Conservation (phyloP, 306 rosid species). For the Arachis hypogaea region DNA sequence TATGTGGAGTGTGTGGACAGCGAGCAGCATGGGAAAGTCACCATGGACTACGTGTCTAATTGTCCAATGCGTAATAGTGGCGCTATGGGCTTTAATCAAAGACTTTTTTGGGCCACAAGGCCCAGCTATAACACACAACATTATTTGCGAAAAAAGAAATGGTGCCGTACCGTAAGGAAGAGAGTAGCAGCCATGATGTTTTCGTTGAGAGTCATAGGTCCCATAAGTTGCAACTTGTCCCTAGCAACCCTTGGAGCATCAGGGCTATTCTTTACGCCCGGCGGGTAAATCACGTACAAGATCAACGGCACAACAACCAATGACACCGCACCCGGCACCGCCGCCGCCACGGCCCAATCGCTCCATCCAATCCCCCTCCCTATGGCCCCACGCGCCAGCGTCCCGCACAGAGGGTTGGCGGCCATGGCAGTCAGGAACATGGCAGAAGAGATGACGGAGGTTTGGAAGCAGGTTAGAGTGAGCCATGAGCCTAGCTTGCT, state of each 20-base stretch:
- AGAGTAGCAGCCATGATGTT: constrained; percentile 85
- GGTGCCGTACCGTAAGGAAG: too few relatives aligned
- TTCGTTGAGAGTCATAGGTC: constrained; percentile 78
- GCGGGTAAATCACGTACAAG: constrained; percentile 80
- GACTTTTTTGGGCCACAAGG: too few relatives aligned
- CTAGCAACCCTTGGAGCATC: constrained; percentile 91
- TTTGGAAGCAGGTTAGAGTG: constrained; percentile 95
- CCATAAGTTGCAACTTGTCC: constrained; percentile 88
- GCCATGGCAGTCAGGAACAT: constrained; percentile 98
- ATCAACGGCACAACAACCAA: constrained; percentile 81
- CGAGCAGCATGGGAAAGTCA: not conserved
- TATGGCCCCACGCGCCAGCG: constrained; percentile 67
- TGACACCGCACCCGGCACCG: constrained; percentile 83
- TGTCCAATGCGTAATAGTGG: not conserved
- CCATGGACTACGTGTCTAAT: constrained; percentile 9
- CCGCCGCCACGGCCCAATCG: constrained; percentile 85
- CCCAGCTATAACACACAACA: too few relatives aligned
- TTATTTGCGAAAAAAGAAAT: too few relatives aligned
- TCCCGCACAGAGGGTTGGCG: constrained; percentile 88
- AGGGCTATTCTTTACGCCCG: constrained; percentile 78
- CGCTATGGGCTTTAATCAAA: too few relatives aligned
- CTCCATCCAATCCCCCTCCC: constrained; percentile 90
- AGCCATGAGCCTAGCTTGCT: constrained; percentile 77
- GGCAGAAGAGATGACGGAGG: constrained; percentile 87
- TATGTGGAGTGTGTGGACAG: not conserved